Base-by-base conservation (phyloP, 352 stramenopile genomes). In the Globisporangium solare region DNA sequence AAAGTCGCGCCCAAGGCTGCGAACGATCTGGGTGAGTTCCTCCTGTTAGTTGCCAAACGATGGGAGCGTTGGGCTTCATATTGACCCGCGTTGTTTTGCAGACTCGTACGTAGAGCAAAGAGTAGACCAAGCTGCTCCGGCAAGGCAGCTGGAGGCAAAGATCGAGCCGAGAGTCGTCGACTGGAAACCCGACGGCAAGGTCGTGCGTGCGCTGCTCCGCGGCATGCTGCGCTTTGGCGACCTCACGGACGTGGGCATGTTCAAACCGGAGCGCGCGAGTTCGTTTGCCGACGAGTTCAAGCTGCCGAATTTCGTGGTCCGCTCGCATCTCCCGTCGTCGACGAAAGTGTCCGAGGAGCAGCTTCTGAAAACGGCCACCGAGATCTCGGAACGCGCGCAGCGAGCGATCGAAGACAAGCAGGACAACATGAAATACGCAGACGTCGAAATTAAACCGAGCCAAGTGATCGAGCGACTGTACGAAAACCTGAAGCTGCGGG, bases 401-500 rank as follows among this genome's bases (percentile, higher is more conserved):
- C 69, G 70, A 15, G 71, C 70, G 1, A 58, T 88, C 21, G 78
- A 91, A 53, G 70, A 79, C 35, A 73, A 80, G 27, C 77, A 91
- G 51, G 85, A 94, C 58, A 78, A 56, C 39, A 81, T 90, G 41
- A 93, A 91, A 60, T 89, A 76, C 50, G 70, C 51, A 3, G 85
- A 94, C 24, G 81, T 93, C 8, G 85, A 94, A 43, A 73, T 88
- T 47, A 85, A 74, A 58, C 70, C 85, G 39, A 79, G 70, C 12
- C 78, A 89, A 47, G 68, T 94, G 51, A 77, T 94, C 51, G 85
- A 92, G 65, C 77, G 85, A 3, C 61, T 94, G 51, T 92, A 91
- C 46, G 85, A 94, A 39, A 94, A 94, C 57, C 60, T 94, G 3
- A 94, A 94, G 64, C 71, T 94, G 2, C 79, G 85, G 6, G 75